phyloP scores from a whole-genome alignment of 139 green algal genomes.

The Chlorella sp. region DNA sequence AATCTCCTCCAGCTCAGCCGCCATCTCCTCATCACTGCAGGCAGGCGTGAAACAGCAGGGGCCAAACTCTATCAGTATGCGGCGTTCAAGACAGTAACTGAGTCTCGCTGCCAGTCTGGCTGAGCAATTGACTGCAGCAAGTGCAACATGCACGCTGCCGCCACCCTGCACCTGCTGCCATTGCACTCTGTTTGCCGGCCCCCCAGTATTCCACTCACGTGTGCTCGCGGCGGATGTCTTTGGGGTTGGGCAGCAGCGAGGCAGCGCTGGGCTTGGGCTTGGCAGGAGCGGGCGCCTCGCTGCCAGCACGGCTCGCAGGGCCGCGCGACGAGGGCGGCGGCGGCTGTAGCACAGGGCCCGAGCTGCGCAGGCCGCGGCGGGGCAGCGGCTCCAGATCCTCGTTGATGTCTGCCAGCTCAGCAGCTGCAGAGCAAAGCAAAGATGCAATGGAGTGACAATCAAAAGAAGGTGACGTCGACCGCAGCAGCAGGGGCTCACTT shows the following conservation, averaged over 20 bases:
- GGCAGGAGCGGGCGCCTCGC: not conserved
- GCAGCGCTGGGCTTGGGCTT: not conserved
- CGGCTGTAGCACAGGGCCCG: not conserved
- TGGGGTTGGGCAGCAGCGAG: slow-evolving; percentile 25
- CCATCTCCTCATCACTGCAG: slow-evolving; percentile 30
- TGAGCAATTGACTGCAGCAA: no score
- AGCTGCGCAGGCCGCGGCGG: slow-evolving; percentile 27
- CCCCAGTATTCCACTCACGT: no score
- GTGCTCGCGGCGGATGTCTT: slow-evolving; percentile 20
- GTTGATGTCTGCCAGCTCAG: not conserved
- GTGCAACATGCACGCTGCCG: no score
- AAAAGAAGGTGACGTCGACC: no score
- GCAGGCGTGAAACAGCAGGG: not conserved
- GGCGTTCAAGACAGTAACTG: no score
- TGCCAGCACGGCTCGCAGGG: not conserved
- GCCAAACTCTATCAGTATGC: no score
- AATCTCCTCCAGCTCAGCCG: not conserved
- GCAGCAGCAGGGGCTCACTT: no score
- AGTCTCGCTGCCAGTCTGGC: no score
- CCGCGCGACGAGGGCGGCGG: not conserved
- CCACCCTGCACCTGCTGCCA: no score
- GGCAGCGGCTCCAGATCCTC: not conserved
- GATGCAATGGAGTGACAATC: no score
- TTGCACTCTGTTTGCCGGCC: not conserved
- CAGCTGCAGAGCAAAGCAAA: not conserved